phyloP scores from a whole-genome alignment of 495 filamentous ascomycete species.

The Melanomma pulvis-pyrius region DNA sequence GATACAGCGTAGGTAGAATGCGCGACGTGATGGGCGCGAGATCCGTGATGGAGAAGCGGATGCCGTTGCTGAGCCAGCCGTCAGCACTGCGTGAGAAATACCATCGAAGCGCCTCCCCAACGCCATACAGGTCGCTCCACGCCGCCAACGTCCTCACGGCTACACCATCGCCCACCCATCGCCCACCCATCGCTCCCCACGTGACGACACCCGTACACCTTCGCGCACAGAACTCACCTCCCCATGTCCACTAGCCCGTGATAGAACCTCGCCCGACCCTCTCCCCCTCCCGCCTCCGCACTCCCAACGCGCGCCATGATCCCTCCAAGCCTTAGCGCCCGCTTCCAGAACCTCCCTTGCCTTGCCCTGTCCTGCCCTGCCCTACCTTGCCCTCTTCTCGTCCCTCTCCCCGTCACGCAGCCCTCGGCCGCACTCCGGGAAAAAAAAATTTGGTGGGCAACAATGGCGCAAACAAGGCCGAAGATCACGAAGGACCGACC shows the following conservation, averaged over 20 bases:
- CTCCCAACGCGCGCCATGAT: too few relatives aligned
- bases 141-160: too few relatives aligned
- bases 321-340: neutral
- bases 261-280: constrained; percentile 18
- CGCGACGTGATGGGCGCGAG: constrained; percentile 70
- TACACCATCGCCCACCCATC: too few relatives aligned
- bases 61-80: constrained; percentile 71
- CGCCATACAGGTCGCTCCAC: too few relatives aligned
- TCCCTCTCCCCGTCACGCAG: too few relatives aligned
- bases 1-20: constrained; percentile 74
- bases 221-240: constrained; percentile 26
- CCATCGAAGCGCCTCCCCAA: neutral
- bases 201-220: neutral
- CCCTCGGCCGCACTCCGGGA: too few relatives aligned
- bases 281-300: too few relatives aligned
- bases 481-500: too few relatives aligned
- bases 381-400: neutral
- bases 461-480: too few relatives aligned
- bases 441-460: too few relatives aligned
- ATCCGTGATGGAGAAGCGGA: constrained; percentile 88
- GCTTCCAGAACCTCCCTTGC: too few relatives aligned
- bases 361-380: neutral
- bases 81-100: neutral
- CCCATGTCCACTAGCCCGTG: constrained; percentile 40
- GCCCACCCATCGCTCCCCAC: too few relatives aligned